phyloP scores from a whole-genome alignment of 495 filamentous ascomycete genomes.

The Penicillium canescens region DNA sequence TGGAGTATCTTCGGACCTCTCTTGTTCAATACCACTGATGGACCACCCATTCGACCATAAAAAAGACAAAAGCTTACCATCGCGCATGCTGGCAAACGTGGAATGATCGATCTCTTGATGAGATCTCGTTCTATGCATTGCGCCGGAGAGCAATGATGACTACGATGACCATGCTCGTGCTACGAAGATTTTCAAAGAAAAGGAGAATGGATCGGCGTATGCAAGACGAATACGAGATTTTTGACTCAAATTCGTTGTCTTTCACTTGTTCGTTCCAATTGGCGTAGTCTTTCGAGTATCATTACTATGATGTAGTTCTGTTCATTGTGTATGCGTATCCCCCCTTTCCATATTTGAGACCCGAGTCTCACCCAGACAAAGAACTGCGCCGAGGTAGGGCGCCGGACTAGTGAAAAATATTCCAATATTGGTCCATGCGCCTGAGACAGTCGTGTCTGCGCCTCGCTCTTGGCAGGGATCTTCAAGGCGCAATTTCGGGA shows the following conservation, averaged over 20 bases:
- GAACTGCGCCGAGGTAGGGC: background rate
- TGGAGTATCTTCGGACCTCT: background rate
- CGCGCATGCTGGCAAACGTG: conserved; percentile 3
- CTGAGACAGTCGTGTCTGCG: background rate
- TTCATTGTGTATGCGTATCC: background rate
- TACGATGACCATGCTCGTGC: conserved; percentile 6
- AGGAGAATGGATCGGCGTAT: background rate
- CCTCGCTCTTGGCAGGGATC: background rate
- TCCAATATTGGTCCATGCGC: conserved; percentile 3
- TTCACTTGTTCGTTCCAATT: background rate
- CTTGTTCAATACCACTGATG: conserved; percentile 11
- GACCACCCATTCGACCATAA: conserved; percentile 7
- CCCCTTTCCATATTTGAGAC: background rate
- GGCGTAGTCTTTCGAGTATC: background rate
- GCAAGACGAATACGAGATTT: background rate
- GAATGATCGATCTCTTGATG: conserved; percentile 6
- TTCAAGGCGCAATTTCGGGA: background rate
- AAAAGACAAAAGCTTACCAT: background rate
- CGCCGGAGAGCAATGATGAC: conserved; percentile 3
- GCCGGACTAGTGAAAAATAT: background rate
- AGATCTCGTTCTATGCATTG: conserved; percentile 3
- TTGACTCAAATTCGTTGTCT: background rate
- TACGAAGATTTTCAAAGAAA: background rate
- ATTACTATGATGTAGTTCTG: background rate
- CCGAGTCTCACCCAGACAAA: background rate